These are phyloP conservation scores for Hemerocallis citrina DNA, from an alignment of 106 monocot genomes.

Conservation along the genomic window DNA sequence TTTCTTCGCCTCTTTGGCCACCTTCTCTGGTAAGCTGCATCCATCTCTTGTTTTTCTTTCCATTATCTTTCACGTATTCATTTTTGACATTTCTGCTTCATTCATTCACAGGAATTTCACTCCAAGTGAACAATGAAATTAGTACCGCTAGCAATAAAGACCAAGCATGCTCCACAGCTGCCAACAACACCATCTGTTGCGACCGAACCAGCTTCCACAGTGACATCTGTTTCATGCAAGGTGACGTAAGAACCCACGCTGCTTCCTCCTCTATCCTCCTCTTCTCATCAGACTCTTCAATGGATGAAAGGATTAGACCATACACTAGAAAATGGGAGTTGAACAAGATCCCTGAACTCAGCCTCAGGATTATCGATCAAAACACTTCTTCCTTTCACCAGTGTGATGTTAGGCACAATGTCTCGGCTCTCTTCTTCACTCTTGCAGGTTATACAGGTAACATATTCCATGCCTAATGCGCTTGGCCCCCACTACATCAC, in stretches of 20 bases:
- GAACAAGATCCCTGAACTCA: constrained; percentile 22
- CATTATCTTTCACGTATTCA: no score
- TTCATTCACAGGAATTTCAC: no score
- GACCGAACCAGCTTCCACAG: constrained; percentile 28
- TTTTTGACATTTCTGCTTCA: no score
- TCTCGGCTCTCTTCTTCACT: constrained; percentile 55
- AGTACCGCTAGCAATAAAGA: background rate
- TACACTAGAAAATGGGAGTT: constrained; percentile 58
- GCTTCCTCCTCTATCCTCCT: constrained; percentile 35
- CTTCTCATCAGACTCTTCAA: background rate
- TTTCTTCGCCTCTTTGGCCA: no score
- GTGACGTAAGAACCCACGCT: constrained; percentile 37
- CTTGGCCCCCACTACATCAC: constrained; percentile 59
- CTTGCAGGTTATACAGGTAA: constrained; percentile 76
- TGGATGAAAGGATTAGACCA: constrained; percentile 19
- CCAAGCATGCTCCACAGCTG: background rate
- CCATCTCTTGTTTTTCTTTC: no score
- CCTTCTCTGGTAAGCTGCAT: no score
- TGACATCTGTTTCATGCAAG: constrained; percentile 47
- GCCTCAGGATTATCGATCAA: constrained; percentile 2
- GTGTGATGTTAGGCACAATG: constrained; percentile 29
- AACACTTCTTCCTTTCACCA: background rate
- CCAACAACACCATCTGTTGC: constrained; percentile 28
- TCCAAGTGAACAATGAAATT: no score
- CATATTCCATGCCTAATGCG: constrained; percentile 56